phyloP scores from a whole-genome alignment of 768 basidiomycete genomes.

The Russula foetens region DNA sequence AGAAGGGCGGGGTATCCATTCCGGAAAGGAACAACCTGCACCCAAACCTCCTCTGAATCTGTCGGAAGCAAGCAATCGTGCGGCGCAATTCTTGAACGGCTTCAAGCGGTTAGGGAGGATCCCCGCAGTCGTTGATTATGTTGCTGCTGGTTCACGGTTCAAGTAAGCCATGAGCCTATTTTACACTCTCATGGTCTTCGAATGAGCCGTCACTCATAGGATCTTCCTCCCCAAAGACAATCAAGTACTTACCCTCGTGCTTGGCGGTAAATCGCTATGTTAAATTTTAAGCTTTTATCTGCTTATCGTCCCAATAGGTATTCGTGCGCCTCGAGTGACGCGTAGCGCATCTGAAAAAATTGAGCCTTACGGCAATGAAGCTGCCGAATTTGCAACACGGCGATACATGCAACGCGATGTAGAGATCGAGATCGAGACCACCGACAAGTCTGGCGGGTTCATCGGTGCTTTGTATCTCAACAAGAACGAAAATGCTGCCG shows the following conservation, averaged over 20 bases:
- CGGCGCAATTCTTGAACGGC: slow-evolving; percentile 78
- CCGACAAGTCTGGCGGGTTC: slow-evolving; percentile 94
- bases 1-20: slow-evolving; percentile 81
- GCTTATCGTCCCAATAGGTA: slow-evolving; percentile 41
- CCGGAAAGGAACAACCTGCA: slow-evolving; percentile 77
- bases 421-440: slow-evolving; percentile 83
- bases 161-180: slow-evolving; percentile 45
- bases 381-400: slow-evolving; percentile 68
- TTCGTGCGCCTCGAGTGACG: slow-evolving; percentile 84
- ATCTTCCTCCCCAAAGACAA: slow-evolving; percentile 86
- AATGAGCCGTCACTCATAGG: slow-evolving; percentile 31
- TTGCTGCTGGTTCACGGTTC: slow-evolving; percentile 91
- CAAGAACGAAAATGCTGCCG: slow-evolving; percentile 81
- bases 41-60: slow-evolving; percentile 83
- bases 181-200: not conserved
- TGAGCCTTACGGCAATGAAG: slow-evolving; percentile 83
- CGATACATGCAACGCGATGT: slow-evolving; percentile 92
- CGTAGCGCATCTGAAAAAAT: slow-evolving; percentile 74
- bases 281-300: not conserved
- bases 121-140: slow-evolving; percentile 85
- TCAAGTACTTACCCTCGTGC: slow-evolving; percentile 86
- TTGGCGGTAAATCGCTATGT: slow-evolving; percentile 52
- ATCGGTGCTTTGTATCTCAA: slow-evolving; percentile 82
- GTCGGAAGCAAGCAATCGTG: slow-evolving; percentile 76
- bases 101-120: slow-evolving; percentile 87